Evolutionary conservation across 2,329 filamentous ascomycete species (phyloP).

Genomic region (Cryphonectria parasitica): DNA sequence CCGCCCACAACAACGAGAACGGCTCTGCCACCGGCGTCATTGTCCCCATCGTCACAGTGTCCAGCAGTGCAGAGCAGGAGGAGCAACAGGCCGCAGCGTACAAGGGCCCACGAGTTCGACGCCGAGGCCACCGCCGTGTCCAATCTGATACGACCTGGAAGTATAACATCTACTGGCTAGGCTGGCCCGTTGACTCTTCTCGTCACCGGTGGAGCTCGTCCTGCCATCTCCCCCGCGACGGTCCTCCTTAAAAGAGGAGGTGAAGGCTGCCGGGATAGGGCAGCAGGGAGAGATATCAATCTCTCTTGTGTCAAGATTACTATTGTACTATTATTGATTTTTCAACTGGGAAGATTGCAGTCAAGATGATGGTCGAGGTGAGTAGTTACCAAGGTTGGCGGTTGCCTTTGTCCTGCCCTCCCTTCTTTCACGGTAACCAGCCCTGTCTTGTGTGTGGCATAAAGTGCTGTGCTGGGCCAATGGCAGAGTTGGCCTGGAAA

Average conservation of each 20-base stretch:
- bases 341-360: not conserved
- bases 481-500: not conserved
- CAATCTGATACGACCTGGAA: conserved; percentile 3
- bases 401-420: not conserved
- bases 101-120: not conserved
- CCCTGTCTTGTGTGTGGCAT: not conserved
- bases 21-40: not conserved
- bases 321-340: conserved; percentile 8
- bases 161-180: conserved; percentile 1
- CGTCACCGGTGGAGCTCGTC: conserved; percentile 1
- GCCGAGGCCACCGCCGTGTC: not conserved
- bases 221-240: not conserved
- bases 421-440: not conserved
- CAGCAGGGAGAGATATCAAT: conserved; percentile 20
- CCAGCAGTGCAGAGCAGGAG: not conserved
- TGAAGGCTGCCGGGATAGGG: conserved; percentile 3
- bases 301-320: not conserved
- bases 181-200: not conserved
- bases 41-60: not conserved
- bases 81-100: not conserved
- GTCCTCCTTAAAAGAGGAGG: conserved; percentile 5
- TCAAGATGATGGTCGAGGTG: conserved; percentile 45
- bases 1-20: not conserved
- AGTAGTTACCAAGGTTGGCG: conserved; percentile 2
- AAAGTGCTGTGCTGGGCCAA: not conserved